Evolutionary conservation across 805 yeast genomes (phyloP), one percentile per base, ranked within the genome.

Genomic region (Candida verbasci): DNA sequence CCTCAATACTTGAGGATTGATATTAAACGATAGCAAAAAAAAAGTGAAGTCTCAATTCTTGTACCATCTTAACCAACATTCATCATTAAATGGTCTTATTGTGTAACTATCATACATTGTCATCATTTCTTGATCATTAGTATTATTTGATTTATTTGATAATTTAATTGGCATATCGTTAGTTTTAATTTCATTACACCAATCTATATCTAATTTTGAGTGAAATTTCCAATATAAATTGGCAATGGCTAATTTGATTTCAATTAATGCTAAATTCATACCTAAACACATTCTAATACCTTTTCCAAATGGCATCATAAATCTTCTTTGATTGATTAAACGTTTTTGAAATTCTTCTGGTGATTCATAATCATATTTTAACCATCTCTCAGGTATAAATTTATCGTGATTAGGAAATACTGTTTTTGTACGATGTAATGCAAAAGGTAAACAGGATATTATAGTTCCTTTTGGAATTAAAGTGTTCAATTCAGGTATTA

Each of bases 261-360:
- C 88, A 28, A 74, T 72, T 14, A 74, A 55, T 0, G 88, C 88
- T 27, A 82, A 52, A 50, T 82, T 69, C 77, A 78, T 72, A 1
- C 91, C 89, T 37, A 81, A 60, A 49, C 91, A 82, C 87, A 81
- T 80, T 44, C 87, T 60, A 15, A 78, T 66, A 3, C 89, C 91
- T 27, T 78, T 73, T 1, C 89, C 88, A 60, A 83, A 82, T 1
- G 83, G 78, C 70, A 81, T 72, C 68, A 80, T 72, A 45, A 66
- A 65, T 35, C 62, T 68, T 39, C 68, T 65, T 76, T 78, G 80
- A 7, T 36, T 37, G 36, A 58, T 66, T 23, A 72, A 47, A 26
- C 80, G 49, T 3, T 56, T 62, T 14, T 17, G n/a, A 11, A 6
- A 29, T 12, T 24, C 14, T 2, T 28, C 46, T 2, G 35, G 46